Percentiles rank a stretch among this genome's conserved stretches.
Evolutionary conservation across 257 asterid genomes (phyloP).

Genomic region (Apocynum venetum): DNA sequence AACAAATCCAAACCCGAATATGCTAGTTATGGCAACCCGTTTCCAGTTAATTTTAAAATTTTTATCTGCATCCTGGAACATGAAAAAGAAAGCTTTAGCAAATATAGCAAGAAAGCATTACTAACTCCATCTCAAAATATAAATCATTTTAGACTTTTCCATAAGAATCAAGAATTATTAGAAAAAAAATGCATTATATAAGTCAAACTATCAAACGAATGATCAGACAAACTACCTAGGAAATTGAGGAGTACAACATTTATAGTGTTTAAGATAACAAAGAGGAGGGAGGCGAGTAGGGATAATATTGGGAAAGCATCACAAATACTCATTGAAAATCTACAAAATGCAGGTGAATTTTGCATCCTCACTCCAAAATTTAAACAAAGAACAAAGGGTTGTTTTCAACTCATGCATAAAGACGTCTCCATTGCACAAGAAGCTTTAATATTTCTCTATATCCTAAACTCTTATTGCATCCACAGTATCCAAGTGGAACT

Average conservation of each 20-base stretch:
- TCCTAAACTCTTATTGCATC: neutral
- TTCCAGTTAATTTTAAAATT: constrained; percentile 76
- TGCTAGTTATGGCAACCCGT: constrained; percentile 71
- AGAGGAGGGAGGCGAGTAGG: neutral
- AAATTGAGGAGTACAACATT: neutral
- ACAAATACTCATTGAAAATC: neutral
- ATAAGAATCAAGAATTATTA: neutral
- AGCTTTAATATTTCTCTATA: neutral
- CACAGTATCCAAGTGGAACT: neutral
- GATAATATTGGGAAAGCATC: neutral
- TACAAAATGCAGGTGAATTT: neutral
- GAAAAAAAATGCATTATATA: neutral
- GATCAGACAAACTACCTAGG: too few relatives aligned
- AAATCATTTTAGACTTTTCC: neutral
- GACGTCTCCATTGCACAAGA: constrained; percentile 1
- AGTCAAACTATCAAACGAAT: neutral
- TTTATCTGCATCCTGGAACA: constrained; percentile 47
- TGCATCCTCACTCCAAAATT: neutral
- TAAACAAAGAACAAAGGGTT: neutral
- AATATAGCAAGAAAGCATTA: neutral
- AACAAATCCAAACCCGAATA: constrained; percentile 86
- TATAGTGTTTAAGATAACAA: neutral
- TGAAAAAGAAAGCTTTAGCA: constrained; percentile 6
- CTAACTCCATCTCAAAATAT: neutral
- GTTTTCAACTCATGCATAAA: neutral